phyloP scores from a whole-genome alignment of 176 grass and related monocot species.

The bread wheat (Triticum aestivum) region DNA sequence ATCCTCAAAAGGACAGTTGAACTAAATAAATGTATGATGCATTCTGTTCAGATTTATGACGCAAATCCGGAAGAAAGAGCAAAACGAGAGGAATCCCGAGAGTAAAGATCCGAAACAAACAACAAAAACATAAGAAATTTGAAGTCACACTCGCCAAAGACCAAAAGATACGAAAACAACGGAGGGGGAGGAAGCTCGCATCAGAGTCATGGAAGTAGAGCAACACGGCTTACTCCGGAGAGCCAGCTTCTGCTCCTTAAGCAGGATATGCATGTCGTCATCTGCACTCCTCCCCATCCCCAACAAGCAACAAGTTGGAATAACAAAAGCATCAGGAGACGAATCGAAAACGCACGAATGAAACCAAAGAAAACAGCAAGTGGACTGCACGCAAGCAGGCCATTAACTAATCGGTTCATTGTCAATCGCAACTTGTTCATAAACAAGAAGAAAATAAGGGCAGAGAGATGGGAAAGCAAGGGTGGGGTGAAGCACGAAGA shows the following conservation, averaged over 20 bases:
- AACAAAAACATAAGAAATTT: too few species aligned
- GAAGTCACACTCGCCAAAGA: not conserved
- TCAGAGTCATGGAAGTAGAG: slow-evolving; percentile 75
- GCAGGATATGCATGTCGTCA: slow-evolving; percentile 45
- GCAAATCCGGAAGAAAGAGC: too few species aligned
- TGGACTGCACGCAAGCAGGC: not conserved
- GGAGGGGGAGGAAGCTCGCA: slow-evolving; percentile 2
- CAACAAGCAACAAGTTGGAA: not conserved
- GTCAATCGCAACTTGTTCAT: not conserved
- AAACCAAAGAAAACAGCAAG: not conserved
- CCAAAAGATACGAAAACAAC: not conserved
- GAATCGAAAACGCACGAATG: not conserved
- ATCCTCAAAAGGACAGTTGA: too few species aligned
- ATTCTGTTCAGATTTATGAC: too few species aligned
- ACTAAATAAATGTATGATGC: too few species aligned
- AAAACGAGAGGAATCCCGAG: too few species aligned
- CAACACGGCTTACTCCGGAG: slow-evolving; percentile 28
- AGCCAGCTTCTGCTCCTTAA: slow-evolving; percentile 40
- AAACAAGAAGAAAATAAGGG: not conserved
- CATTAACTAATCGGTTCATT: not conserved
- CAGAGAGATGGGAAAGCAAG: not conserved
- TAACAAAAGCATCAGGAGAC: not conserved
- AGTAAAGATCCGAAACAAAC: too few species aligned
- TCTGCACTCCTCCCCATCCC: not conserved
- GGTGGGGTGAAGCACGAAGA: too few species aligned